Evolutionary conservation across 1,284 basidiomycete genomes (phyloP), one percentile per base, ranked within the genome.

Genomic region (Gomphus bonarii): DNA sequence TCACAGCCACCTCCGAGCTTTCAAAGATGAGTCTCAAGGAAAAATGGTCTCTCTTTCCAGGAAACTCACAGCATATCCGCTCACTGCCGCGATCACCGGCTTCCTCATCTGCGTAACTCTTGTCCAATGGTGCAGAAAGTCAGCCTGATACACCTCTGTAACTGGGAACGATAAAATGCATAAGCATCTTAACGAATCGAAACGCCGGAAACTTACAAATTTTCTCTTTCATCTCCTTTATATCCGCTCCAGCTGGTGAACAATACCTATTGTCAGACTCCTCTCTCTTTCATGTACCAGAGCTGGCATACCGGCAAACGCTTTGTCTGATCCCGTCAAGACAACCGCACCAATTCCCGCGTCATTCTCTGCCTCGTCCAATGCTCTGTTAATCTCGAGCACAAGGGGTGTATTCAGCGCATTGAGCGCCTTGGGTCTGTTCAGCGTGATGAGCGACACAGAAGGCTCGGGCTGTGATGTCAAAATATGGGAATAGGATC

Each of bases 1-100:
- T 99, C 95, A 66, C 94, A 95, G 54, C 95, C 95, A 51, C 95
- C 95, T 12, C 95, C 95, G 61, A 99, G 88, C 91, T 86, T 61
- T 50, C 25, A 42, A 42, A 52, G 50, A 58, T 50, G 18, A 46
- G 28, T 11, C 20, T 42, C 12, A 52, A 35, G n/a, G 25, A 25
- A 35, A 12, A 48, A 58, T 38, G 55, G 50, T 47, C 42, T n/a
- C n/a, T 28, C 42, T 36, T n/a, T 49, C 7, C 18, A 20, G 3
- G 3, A 61, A 10, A 64, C 90, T 65, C 70, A 95, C 92, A 20
- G 95, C 95, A 66, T 88, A 98, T 18, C 95, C 97, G 68, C 86
- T 92, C 58, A 99, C 94, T 10, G 95, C 95, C 42, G 94, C 95
- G 60, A 99, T 89, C 68, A 97, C 86, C 14, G 95, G 95, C 73